These are phyloP conservation scores for Dipodascus geniculatus DNA, from an alignment of 805 yeast genomes.

Conservation along the genomic window DNA sequence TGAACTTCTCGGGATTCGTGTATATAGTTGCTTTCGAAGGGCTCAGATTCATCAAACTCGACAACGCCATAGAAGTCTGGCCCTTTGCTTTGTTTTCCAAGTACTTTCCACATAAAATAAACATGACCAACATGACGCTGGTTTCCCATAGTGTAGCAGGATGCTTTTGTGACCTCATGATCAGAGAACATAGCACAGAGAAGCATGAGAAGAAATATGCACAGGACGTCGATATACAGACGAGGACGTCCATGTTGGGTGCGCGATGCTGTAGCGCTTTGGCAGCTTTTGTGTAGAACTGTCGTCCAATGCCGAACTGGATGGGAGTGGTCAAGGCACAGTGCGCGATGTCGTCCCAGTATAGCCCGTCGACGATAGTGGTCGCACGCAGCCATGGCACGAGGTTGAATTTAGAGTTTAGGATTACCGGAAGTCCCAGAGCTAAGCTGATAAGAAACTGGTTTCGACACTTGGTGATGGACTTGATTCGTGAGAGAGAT, in stretches of 20 bases:
- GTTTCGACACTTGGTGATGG: constrained; percentile 57
- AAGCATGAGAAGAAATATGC: constrained; percentile 66
- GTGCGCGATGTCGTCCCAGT: constrained; percentile 51
- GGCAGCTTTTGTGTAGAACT: constrained; percentile 54
- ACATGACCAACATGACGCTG: constrained; percentile 68
- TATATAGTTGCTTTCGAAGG: constrained; percentile 63
- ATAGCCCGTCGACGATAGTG: constrained; percentile 46
- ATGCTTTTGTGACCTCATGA: constrained; percentile 23
- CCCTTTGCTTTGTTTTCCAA: constrained; percentile 89
- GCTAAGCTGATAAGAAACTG: constrained; percentile 40
- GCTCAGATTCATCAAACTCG: constrained; percentile 65
- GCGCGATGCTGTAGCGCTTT: constrained; percentile 53
- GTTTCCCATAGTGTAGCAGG: constrained; percentile 81
- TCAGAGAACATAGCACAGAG: constrained; percentile 37
- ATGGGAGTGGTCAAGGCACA: constrained; percentile 45
- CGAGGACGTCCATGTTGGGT: constrained; percentile 90
- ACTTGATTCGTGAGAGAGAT: constrained; percentile 55
- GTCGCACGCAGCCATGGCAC: constrained; percentile 17
- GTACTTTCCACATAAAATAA: constrained; percentile 84
- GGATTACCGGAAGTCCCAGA: constrained; percentile 51
- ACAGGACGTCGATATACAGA: constrained; percentile 68
- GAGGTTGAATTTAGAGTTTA: constrained; percentile 32
- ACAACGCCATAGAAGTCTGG: constrained; percentile 79
- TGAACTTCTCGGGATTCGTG: constrained; percentile 13
- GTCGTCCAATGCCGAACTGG: constrained; percentile 54